Evolutionary conservation across 179 eudicot species (phyloP).

Genomic region (Carnegiea gigantea): DNA sequence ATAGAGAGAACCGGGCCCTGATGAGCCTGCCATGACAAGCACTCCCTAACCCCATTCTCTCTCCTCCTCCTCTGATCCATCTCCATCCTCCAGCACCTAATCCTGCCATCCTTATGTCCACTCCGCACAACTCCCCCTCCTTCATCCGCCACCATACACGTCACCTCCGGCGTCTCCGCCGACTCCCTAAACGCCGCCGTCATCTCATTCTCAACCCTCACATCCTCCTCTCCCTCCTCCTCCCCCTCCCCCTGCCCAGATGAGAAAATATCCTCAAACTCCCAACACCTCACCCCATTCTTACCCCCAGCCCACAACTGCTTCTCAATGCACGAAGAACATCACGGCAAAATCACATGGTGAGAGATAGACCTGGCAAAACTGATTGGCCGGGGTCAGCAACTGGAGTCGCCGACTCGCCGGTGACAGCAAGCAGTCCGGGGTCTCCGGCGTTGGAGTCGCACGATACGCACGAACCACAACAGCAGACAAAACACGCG

Average conservation of each 20-base stretch:
- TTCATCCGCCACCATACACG: conserved; percentile 60
- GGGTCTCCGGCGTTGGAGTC: no score
- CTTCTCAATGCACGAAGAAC: conserved; percentile 26
- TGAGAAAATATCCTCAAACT: conserved; percentile 44
- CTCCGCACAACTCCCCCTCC: conserved; percentile 73
- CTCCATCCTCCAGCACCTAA: conserved; percentile 78
- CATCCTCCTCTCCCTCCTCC: no score
- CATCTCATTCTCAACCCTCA: conserved; percentile 54
- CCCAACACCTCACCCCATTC: conserved; percentile 65
- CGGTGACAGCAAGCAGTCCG: no score
- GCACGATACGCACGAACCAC: no score
- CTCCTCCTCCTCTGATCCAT: conserved; percentile 16
- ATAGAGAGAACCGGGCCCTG: no score
- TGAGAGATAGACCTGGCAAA: not conserved
- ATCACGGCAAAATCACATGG: not conserved
- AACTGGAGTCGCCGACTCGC: no score
- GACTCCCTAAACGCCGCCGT: conserved; percentile 51
- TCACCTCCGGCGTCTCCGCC: conserved; percentile 39
- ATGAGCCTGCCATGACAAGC: no score
- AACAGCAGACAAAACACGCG: no score
- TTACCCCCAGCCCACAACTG: conserved; percentile 87
- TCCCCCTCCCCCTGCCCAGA: no score
- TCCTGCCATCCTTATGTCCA: conserved; percentile 81
- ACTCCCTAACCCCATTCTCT: conserved; percentile 44
- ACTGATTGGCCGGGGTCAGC: no score